Evolutionary conservation across 306 rosid genomes (phyloP), one percentile per base, ranked within the genome.

Genomic region (Phaseolus lunatus): DNA sequence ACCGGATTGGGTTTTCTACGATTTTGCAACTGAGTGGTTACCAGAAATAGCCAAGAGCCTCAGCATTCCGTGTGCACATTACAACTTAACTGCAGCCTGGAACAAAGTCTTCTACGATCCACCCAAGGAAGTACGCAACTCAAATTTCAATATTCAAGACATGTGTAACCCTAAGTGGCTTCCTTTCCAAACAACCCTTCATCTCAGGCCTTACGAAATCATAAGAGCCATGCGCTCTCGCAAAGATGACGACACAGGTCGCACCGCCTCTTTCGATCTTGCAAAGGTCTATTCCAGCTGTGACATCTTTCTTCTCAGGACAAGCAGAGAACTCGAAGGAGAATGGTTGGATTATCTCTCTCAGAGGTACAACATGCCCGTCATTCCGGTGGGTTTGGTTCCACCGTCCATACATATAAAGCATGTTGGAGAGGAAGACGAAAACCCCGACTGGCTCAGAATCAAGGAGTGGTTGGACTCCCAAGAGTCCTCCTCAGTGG

Each of bases 401-500:
- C 37, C 65, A 24, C 18, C 65, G 5, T 58, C 65, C 5, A 12
- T 26, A 1, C 18, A 58, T 0, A 14, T 58, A 4, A 4, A 3
- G 0, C 37, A 58, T 24, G 65, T 0, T 26, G 18, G 14, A 26
- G 65, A 58, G 18, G 19, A 58, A 58, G 39, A 58, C 37, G 13
- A 26, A 6, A 27, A 57, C 48, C 80, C 76, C 48, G 86, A 82
- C 29, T 78, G 82, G 85, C 23, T 77, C 20, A 2, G 54, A 43
- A 71, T 71, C 70, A 82, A 82, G 12, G 43, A 3, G 0, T 77
- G 82, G 85, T 72, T 82, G 16, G 82, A 77, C 53, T 15, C 72
- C 23, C 73, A 62, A 65, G 66, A 65, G 1, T 26, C 64, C 11
- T 72, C 83, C 2, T 72, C 89, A 0, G 91, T 88, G 1, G 85